These are phyloP conservation scores for Terana coerulea DNA, from an alignment of 768 basidiomycete species.

Conservation along the genomic window DNA sequence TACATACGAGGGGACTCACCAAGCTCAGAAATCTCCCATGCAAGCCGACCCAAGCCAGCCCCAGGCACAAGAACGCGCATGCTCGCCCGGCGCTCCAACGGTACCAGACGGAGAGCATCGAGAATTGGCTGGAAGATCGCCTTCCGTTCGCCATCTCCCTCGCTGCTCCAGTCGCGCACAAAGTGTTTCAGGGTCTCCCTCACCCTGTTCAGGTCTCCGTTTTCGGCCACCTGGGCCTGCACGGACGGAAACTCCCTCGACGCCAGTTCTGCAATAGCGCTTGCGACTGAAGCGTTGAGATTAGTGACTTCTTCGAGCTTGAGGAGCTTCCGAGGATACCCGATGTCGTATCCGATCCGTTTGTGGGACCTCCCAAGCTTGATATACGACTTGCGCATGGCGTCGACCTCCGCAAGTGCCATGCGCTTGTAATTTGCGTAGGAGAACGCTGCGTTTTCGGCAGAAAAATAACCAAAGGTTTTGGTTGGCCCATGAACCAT, in stretches of 20 bases:
- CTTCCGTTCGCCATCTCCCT: slow-evolving; percentile 51
- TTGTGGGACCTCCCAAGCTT: slow-evolving; percentile 43
- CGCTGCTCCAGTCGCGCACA: slow-evolving; percentile 65
- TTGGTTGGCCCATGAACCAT: slow-evolving; percentile 14
- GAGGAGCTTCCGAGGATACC: slow-evolving; percentile 52
- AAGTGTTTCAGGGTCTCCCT: slow-evolving; percentile 65
- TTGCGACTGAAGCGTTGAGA: slow-evolving; percentile 34
- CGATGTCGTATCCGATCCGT: slow-evolving; percentile 46
- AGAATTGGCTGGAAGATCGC: slow-evolving; percentile 56
- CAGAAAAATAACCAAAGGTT: slow-evolving; percentile 36
- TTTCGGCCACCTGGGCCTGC: slow-evolving; percentile 13
- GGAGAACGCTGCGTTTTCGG: slow-evolving; percentile 39
- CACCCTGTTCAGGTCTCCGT: slow-evolving; percentile 30
- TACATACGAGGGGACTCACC: slow-evolving; percentile 32
- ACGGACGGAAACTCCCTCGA: slow-evolving; percentile 22
- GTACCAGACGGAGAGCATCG: slow-evolving; percentile 33
- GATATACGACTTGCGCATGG: slow-evolving; percentile 41
- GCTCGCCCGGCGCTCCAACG: slow-evolving; percentile 23
- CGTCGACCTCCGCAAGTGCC: slow-evolving; percentile 36
- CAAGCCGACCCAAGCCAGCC: slow-evolving; percentile 58
- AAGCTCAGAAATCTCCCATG: slow-evolving; percentile 63
- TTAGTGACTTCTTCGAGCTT: slow-evolving; percentile 29
- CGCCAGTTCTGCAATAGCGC: slow-evolving; percentile 39
- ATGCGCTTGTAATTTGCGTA: slow-evolving; percentile 42
- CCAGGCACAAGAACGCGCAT: slow-evolving; percentile 60